Base-by-base conservation (phyloP, 2,329 filamentous ascomycete genomes). In the Verticillium tricorpus region DNA sequence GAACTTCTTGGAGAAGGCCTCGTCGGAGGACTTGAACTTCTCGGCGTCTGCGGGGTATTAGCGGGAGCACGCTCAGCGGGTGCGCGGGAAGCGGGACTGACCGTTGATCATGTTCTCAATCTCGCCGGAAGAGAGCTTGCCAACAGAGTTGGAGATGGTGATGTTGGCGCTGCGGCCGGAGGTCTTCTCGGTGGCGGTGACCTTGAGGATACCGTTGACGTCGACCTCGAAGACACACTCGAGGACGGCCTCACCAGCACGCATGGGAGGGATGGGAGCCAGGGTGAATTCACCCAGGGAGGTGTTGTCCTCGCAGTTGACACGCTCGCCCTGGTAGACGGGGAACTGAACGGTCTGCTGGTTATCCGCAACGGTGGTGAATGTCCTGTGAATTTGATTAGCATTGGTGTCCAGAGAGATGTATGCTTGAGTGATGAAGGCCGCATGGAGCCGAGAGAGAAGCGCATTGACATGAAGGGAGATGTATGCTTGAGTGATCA, bases 161-260 rank as follows among this genome's bases (percentile, higher is more conserved):
- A 99, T 99, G 89, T 99, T 99, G 81, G 95, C 95, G 75, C 86
- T 95, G 78, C 95, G 93, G 74, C 95, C 95, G 37, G 95, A 97
- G 71, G 92, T 94, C 89, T 99, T 99, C 88, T 99, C 95, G 57
- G 94, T 97, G 69, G 95, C 95, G 67, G 94, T 98, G 74, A 98
- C 95, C 89, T 99, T 99, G 69, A 99, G 89, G 78, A 97, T 97
- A 89, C 95, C 95, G 85, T 99, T 99, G 86, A 97, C 95, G 71
- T 99, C 95, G 75, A 99, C 95, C 84, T 99, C 95, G 82, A 99
- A 98, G 78, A 98, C 93, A 71, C 94, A 91, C 83, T 99, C 95
- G 56, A 99, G 90, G 69, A 96, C 93, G 70, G 95, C 91, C 77
- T 99, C 95, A 77, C 95, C 94, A 74, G 95, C 94, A 74, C 89